phyloP scores from a whole-genome alignment of 306 rosid genomes.

The Prunus padus region DNA sequence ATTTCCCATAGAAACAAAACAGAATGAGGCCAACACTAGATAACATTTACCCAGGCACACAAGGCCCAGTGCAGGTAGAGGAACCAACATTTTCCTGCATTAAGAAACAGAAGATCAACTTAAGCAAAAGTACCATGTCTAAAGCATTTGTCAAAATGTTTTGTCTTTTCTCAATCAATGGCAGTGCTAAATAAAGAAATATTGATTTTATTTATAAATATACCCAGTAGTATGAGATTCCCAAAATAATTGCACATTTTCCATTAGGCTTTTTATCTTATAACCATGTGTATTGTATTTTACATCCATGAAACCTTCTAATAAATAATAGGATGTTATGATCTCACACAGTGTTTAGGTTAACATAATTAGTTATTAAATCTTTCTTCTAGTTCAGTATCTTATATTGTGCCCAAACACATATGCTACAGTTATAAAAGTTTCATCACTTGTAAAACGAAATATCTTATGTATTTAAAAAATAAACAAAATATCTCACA shows the following conservation, averaged over 20 bases:
- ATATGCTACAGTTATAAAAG: no score
- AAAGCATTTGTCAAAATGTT: background rate
- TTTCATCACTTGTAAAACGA: no score
- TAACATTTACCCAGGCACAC: slow-evolving; percentile 72
- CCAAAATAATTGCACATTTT: background rate
- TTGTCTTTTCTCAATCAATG: background rate
- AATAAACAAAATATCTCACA: no score
- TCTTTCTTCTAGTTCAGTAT: no score
- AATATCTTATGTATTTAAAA: no score
- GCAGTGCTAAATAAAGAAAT: background rate
- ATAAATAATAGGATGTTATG: no score
- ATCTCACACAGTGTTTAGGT: no score
- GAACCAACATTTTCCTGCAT: slow-evolving; percentile 87
- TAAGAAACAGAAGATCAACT: slow-evolving; percentile 20
- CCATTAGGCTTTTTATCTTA: no score
- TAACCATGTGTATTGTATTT: no score
- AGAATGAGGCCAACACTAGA: slow-evolving; percentile 68
- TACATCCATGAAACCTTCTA: no score
- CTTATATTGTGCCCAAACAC: no score
- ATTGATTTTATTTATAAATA: background rate
- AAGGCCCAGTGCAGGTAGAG: slow-evolving; percentile 82
- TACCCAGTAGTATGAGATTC: background rate
- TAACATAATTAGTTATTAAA: no score
- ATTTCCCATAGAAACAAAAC: slow-evolving; percentile 85
- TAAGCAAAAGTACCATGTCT: slow-evolving; percentile 6